Evolutionary conservation across 2,329 filamentous ascomycete species (phyloP), one percentile per base, ranked within the genome.

Genomic region (Cladosporium sp.): DNA sequence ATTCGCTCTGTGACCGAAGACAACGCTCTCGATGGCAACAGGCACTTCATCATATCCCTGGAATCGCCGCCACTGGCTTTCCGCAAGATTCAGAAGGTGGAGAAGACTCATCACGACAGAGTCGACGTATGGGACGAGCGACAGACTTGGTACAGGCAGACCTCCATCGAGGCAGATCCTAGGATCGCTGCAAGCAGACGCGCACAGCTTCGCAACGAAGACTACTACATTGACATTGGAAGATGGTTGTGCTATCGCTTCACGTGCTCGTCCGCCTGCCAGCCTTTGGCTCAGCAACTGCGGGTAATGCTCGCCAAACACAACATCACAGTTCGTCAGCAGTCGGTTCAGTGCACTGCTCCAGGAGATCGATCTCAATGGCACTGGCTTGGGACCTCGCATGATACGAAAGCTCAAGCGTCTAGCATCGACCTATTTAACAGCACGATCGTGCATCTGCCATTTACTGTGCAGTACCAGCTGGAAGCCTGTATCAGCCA

Each of bases 401-500:
- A 52, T 18, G 18, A 21, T 1, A 8, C 26, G 5, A 32, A 6
- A 32, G 30, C 15, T n/a, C 11, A 21, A 21, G 30, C 28, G 4
- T 64, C 61, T 18, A 24, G 21, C 21, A 6, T 52, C 3, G 68
- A 68, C 47, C 60, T 30, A 7, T 44, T 54, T 18, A 52, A 21
- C 24, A 38, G 49, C 11, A 59, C 38, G 10, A 49, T 64, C 24
- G 51, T 65, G 14, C 68, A 78, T 26, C 76, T 81, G 2, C 68
- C 80, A 0, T 97, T 93, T 68, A 80, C 87, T 0, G 86, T 97
- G 1, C 86, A 92, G 18, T 99, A 98, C 74, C 93, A 97, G 75
- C 85, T 99, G 0, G 94, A 99, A 76, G 93, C 92, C 0, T 98
- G 94, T 75, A 84, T 98, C n/a, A 96, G 93, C 0, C 87, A 90